phyloP scores from a whole-genome alignment of 805 yeast species.

The Yamadazyma kitorensis region DNA sequence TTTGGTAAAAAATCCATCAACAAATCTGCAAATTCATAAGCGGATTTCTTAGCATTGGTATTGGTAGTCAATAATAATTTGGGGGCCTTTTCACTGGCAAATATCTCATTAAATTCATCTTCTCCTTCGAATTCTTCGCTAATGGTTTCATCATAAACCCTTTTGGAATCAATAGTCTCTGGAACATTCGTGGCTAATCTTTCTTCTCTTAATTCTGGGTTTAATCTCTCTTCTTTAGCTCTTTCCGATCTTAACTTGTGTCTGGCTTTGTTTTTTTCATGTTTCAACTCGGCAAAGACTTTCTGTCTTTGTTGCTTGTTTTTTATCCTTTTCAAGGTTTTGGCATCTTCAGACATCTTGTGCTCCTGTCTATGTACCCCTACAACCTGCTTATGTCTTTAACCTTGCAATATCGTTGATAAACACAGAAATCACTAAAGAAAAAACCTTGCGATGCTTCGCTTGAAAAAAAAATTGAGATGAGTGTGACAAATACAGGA shows the following conservation, averaged over 20 bases:
- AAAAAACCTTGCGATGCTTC: too few relatives aligned
- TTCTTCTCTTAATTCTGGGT: conserved; percentile 79
- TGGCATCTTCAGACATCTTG: conserved; percentile 27
- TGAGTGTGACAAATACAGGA: too few relatives aligned
- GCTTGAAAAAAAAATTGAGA: too few relatives aligned
- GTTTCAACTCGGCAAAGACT: conserved; percentile 68
- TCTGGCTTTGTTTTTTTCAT: conserved; percentile 70
- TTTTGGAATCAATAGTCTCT: conserved; percentile 75
- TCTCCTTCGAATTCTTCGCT: conserved; percentile 57
- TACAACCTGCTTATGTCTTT: too few relatives aligned
- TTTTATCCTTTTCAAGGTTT: conserved; percentile 46
- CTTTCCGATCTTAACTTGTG: conserved; percentile 77
- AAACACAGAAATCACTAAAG: too few relatives aligned
- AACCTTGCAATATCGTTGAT: too few relatives aligned
- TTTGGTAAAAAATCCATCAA: conserved; percentile 83
- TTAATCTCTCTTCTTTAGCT: conserved; percentile 81
- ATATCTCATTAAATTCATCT: conserved; percentile 62
- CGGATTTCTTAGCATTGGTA: conserved; percentile 78
- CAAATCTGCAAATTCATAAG: conserved; percentile 86
- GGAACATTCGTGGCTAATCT: conserved; percentile 78
- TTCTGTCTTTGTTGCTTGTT: conserved; percentile 82
- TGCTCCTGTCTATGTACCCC: too few relatives aligned
- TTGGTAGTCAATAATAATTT: conserved; percentile 89
- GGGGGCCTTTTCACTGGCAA: conserved; percentile 53
- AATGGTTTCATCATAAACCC: conserved; percentile 86